phyloP scores from a whole-genome alignment of 2,329 filamentous ascomycete species.

The Pseudogymnoascus sp. region DNA sequence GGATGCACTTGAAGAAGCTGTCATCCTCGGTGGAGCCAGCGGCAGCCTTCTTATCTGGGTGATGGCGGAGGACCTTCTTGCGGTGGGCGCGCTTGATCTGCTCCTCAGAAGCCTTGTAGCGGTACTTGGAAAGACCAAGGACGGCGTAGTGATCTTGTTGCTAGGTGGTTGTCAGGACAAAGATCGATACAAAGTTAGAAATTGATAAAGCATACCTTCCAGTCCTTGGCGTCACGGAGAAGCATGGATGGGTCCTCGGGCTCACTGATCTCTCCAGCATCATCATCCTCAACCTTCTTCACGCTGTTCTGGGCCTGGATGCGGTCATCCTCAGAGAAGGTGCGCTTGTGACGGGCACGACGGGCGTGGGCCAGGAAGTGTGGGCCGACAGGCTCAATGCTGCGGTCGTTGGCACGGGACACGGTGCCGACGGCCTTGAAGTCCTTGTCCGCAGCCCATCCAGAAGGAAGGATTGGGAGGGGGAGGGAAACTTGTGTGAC shows the following conservation, averaged over 20 bases:
- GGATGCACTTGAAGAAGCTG: constrained; percentile 99
- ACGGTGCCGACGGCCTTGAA: constrained; percentile 78
- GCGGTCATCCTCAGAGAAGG: constrained; percentile 96
- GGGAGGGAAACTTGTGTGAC: constrained; percentile 42
- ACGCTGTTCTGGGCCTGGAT: constrained; percentile 92
- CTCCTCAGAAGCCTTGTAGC: constrained; percentile 86
- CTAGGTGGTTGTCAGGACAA: constrained; percentile 36
- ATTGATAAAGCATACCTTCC: constrained; percentile 63
- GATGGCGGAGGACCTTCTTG: constrained; percentile 98
- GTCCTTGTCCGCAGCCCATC: constrained; percentile 82
- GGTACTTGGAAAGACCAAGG: constrained; percentile 84
- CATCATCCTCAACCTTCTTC: constrained; percentile 90
- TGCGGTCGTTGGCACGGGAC: constrained; percentile 70
- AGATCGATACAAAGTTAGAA: not conserved
- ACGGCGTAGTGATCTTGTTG: constrained; percentile 97
- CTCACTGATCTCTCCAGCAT: constrained; percentile 87
- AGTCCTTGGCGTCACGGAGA: constrained; percentile 92
- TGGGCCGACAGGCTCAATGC: constrained; percentile 90
- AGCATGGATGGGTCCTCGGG: constrained; percentile 89
- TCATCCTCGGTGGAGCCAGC: constrained; percentile 83
- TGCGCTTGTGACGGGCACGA: constrained; percentile 90
- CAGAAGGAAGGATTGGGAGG: constrained; percentile 67
- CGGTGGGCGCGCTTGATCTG: constrained; percentile 99
- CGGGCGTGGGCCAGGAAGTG: constrained; percentile 97
- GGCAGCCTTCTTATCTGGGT: constrained; percentile 97